Evolutionary conservation across 2,329 filamentous ascomycete genomes (phyloP), one percentile per base, ranked within the genome.

Genomic region (Rhytidhysteron rufulum): DNA sequence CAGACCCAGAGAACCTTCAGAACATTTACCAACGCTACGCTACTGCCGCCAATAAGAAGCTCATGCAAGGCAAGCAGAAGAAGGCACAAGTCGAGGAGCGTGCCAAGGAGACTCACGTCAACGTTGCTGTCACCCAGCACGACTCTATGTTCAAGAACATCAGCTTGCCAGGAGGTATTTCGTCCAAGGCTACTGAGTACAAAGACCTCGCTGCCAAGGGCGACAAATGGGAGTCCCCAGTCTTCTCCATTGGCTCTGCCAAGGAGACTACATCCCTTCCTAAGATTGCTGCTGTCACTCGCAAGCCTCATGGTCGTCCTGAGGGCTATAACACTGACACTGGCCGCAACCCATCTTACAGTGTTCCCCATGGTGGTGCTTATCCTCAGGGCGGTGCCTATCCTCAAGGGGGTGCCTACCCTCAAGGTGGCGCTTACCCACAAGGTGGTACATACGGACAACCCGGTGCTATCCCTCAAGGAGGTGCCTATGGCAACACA

Each of bases 81-180:
- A 83, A 82, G 30, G 69, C 87, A 62, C 67, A 75, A 20, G 55
- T 71, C 8, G 71, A 69, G 53, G 55, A 65, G 42, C 55, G 46
- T 38, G 47, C 66, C 43, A 72, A 80, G 37, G 82, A 86, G 54
- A 88, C 81, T 62, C 82, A 85, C 69, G 80, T 90, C 65, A 93
- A 94, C 63, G 71, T 90, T 32, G 85, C 86, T n/a, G 72, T 90
- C 49, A 94, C 89, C 30, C 81, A 89, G 69, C 80, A 95, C 52
- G 88, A 96, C 60, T 90, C 86, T 50, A 88, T 97, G 50, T 95
- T 98, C 83, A 85, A 88, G 58, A 74, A 91, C 61, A 83, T 98
- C 60, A 77, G 83, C 42, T 76, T 98, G 5, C 89, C 90, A 19
- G 86, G 86, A 22, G 90, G 89, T 40, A 91, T 96, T 63, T 93